Conservation (phyloP, 768 basidiomycete species). For the Galerina sulciceps region DNA sequence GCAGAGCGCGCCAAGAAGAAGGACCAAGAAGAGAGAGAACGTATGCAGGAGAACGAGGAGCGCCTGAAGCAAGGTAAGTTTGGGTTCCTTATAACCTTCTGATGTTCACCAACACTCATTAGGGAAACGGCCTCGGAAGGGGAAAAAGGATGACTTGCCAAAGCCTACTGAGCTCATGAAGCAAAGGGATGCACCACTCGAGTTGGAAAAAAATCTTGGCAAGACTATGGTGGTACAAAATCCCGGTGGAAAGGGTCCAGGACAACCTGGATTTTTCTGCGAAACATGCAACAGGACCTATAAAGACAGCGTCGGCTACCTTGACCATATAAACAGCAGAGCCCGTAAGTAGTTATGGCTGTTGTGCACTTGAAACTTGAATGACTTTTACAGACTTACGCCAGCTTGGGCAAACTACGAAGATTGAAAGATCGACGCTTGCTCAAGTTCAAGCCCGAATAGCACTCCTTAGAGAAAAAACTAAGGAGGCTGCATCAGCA, state of each 20-base stretch:
- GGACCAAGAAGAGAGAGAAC: conserved; percentile 78
- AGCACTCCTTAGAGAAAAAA: conserved; percentile 84
- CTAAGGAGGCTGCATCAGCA: conserved; percentile 77
- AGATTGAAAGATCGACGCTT: conserved; percentile 86
- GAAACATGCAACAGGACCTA: conserved; percentile 90
- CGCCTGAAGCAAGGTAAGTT: conserved; percentile 77
- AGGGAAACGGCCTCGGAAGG: conserved; percentile 85
- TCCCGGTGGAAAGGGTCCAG: conserved; percentile 79
- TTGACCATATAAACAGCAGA: conserved; percentile 96
- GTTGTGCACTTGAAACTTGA: neutral
- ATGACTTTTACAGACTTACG: conserved; percentile 73
- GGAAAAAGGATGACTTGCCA: conserved; percentile 80
- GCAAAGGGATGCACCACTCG: conserved; percentile 80
- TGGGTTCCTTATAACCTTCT: neutral
- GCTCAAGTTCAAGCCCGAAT: conserved; percentile 93
- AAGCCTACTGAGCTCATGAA: conserved; percentile 95
- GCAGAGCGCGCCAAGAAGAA: conserved; percentile 82
- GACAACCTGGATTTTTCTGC: conserved; percentile 94
- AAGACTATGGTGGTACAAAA: conserved; percentile 96
- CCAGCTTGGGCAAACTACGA: conserved; percentile 93
- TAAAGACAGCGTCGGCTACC: conserved; percentile 92
- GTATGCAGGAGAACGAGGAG: conserved; percentile 87
- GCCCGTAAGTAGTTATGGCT: conserved; percentile 66
- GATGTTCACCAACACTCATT: neutral
- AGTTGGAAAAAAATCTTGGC: conserved; percentile 92